Percentiles rank a stretch among this genome's conserved stretches.
These are phyloP conservation scores for Mycena pura DNA, from an alignment of 768 basidiomycete species.

Conservation along the genomic window DNA sequence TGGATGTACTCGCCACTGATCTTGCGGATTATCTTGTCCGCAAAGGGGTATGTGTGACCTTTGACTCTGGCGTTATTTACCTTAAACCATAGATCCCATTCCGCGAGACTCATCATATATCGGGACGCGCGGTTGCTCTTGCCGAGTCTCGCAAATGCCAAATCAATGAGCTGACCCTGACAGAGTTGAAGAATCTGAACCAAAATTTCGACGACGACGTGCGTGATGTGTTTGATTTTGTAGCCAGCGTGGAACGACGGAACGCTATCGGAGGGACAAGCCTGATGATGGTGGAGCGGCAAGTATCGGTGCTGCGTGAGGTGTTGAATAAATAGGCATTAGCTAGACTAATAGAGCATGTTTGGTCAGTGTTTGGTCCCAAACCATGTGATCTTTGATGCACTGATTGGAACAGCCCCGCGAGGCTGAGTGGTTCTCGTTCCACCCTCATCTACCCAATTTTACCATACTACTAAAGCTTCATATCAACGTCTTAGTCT, in stretches of 20 bases:
- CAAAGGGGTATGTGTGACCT: conserved; percentile 78
- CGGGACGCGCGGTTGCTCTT: conserved; percentile 93
- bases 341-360: background rate
- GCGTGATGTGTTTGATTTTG: conserved; percentile 88
- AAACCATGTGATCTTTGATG: background rate
- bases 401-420: conserved; percentile 14
- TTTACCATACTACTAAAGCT: conserved; percentile 30
- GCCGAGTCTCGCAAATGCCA: conserved; percentile 86
- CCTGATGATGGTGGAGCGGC: conserved; percentile 81
- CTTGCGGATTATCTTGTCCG: conserved; percentile 98
- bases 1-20: conserved; percentile 99
- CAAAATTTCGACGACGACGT: conserved; percentile 85
- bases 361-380: background rate
- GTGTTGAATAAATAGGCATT: conserved; percentile 49
- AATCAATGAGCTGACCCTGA: conserved; percentile 78
- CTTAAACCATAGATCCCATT: conserved; percentile 79
- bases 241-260: conserved; percentile 91
- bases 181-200: conserved; percentile 80
- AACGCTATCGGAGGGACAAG: conserved; percentile 94
- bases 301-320: conserved; percentile 78
- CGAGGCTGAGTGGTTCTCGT: background rate
- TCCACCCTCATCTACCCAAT: conserved; percentile 17
- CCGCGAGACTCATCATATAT: conserved; percentile 98
- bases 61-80: background rate
- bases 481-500: conserved; percentile 21